These are phyloP conservation scores for Phyllostachys edulis DNA, from an alignment of 176 grass and related monocot genomes.

Conservation along the genomic window DNA sequence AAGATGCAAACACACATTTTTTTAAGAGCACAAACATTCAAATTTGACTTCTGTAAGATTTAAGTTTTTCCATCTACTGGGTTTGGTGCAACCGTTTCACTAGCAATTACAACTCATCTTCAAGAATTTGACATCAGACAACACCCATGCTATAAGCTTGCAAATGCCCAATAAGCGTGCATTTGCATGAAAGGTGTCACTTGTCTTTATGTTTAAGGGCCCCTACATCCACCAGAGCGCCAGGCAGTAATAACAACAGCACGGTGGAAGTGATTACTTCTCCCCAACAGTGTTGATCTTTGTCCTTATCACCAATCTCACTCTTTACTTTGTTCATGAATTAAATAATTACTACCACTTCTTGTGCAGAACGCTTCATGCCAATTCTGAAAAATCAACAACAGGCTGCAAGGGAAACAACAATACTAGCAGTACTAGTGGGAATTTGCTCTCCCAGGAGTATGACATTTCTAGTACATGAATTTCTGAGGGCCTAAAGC, in stretches of 20 bases:
- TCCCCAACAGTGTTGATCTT: constrained; percentile 27
- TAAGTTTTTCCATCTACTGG: neutral
- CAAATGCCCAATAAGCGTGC: constrained; percentile 32
- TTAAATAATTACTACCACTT: constrained; percentile 30
- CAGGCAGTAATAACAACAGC: constrained; percentile 50
- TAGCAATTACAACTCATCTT: constrained; percentile 16
- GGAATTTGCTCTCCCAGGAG: constrained; percentile 16
- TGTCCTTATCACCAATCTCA: constrained; percentile 26
- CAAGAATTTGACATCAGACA: constrained; percentile 26
- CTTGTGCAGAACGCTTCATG: constrained; percentile 43
- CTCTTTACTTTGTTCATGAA: constrained; percentile 25
- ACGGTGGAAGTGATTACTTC: constrained; percentile 39
- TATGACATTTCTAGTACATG: constrained; percentile 10
- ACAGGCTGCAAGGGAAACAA: constrained; percentile 19
- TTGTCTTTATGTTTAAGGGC: constrained; percentile 31
- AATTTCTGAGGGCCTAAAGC: constrained; percentile 5
- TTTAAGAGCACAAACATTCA: constrained; percentile 20
- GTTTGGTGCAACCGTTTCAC: constrained; percentile 22
- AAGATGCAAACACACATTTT: neutral
- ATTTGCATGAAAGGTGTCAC: constrained; percentile 28
- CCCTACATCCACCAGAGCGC: constrained; percentile 37
- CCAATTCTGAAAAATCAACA: constrained; percentile 9
- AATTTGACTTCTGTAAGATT: constrained; percentile 9
- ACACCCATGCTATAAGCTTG: neutral
- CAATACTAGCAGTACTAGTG: constrained; percentile 11